Base-by-base conservation (phyloP, 768 basidiomycete species). In the Hortiboletus campestris region DNA sequence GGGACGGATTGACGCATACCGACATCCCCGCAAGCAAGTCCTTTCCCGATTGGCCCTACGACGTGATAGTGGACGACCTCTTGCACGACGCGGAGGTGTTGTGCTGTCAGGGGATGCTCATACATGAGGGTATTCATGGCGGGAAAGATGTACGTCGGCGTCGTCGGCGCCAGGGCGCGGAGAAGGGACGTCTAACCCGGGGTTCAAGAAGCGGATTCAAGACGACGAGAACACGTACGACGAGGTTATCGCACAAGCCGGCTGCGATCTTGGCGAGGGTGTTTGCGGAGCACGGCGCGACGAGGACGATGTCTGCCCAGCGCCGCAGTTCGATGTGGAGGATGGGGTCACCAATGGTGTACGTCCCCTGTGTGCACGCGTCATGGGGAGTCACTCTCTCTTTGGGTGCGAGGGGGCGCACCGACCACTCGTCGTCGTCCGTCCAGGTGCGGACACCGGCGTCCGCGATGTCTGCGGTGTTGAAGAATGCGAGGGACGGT, bases 81-180 rank as follows among this genome's bases (percentile, higher is more conserved):
- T 28, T 77, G 78, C 6, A 96, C 80, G 38, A 89, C 66, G 22
- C 84, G 80, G 41, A 98, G 72, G 66, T 99, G 97, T 59, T 89
- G 83, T 1, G 83, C 81, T 0, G 95, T 98, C 42, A 98, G 78
- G 19, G 94, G 94, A 67, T 98, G 95, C 56, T 90, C 84, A 67
- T 91, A 98, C 96, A 99, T 99, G 61, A 92, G 77, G 4, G 97
- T 98, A 71, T 99, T 99, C 96, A 98, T 99, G 0, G 96, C 97
- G 2, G 96, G 96, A 67, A 95, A 98, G 36, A 98, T 72, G 65
- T 88, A 93, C 8, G 92, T 94, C 8, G 90, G 89, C 0, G 92
- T 97, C 7, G 82, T 78, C 0, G 94, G 91, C 3, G 89, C 78
- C 0, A 96, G 76, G 0, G 93, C 95, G 20, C 93, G 85, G 57